phyloP scores from a whole-genome alignment of 108 stramenopile genomes.

The Pseudonitzschia pungens region DNA sequence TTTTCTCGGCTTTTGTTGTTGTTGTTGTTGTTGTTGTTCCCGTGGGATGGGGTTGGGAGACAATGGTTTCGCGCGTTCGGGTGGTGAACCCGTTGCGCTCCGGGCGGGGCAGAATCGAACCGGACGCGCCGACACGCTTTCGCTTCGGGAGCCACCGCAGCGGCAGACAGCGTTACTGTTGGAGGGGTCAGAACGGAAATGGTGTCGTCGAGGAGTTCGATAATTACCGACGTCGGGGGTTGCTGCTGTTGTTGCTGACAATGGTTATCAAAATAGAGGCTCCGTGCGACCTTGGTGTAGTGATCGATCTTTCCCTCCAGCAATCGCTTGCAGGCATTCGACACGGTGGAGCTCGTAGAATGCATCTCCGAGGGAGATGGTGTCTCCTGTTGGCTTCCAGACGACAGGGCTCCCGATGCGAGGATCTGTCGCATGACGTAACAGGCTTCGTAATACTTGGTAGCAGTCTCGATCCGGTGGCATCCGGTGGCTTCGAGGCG shows the following conservation, averaged over 20 bases:
- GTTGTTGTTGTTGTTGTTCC: not conserved
- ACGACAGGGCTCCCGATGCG: not conserved
- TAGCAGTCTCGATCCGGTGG: constrained; percentile 48
- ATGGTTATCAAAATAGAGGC: constrained; percentile 34
- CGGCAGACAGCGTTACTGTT: not conserved
- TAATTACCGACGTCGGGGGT: not conserved
- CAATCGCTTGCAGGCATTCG: constrained; percentile 22
- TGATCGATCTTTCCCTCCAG: constrained; percentile 48
- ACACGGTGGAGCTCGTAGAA: constrained; percentile 9
- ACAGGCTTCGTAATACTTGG: constrained; percentile 58
- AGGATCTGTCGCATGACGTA: constrained; percentile 48
- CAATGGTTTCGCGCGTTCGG: too few species aligned
- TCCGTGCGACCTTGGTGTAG: constrained; percentile 44
- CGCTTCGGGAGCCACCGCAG: not conserved
- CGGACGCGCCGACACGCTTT: not conserved
- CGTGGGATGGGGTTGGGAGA: not conserved
- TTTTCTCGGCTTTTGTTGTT: not conserved
- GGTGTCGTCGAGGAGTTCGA: not conserved
- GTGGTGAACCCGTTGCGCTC: not conserved
- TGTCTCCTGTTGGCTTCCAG: not conserved
- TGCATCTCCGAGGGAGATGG: not conserved
- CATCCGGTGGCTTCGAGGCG: constrained; percentile 31
- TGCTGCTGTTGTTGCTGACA: not conserved
- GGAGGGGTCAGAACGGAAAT: constrained; percentile 2
- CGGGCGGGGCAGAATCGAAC: not conserved